Base-by-base conservation (phyloP, 257 asterid species). In the Catharanthus roseus region DNA sequence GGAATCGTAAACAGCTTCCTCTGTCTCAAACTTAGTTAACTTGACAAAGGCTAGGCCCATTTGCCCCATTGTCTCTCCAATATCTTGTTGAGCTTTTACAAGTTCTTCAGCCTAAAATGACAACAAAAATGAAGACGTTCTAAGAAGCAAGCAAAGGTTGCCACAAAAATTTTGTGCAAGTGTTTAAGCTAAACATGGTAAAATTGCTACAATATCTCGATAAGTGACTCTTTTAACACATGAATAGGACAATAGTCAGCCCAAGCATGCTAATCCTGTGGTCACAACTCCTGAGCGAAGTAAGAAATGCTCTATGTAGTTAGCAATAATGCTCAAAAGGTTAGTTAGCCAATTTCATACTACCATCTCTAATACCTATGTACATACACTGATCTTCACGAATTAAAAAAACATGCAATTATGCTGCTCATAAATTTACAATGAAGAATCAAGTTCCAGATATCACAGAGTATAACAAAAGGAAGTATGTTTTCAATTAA, bases 61-160 rank as follows among this genome's bases (percentile, higher is more conserved):
- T 68, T 95, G 97, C 67, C 99, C 99, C 84, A 89, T 82, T 64
- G 97, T 89, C 81, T 91, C 97, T 81, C 99, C 97, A 53, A 89
- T 95, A 72, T 95, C 99, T 82, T 95, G 97, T 79, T 95, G 97
- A 61, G 93, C 85, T 79, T 91, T 91, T 36, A 95, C 97, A 65
- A 95, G 93, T 72, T 90, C 79, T 86, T 95, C 99, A 36, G 99
- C 97, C 99, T 91, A 79, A 72, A 72, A 51, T 56, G 58, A 65
- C 16, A 76, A 44, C 60, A 42, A 21, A 74, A 64, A 39, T 13
- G 36, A 64, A 24, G 50, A 73, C 0, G 13, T 45, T 44, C 47
- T 58, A 71, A 28, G 53, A 60, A 41, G 47, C 31, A 31, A 58
- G 57, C 58, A 65, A 65, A 33, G 45, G 13, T 61, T 9, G 45